phyloP scores from a whole-genome alignment of 2,329 filamentous ascomycete genomes.

The Penicillium olsonii region DNA sequence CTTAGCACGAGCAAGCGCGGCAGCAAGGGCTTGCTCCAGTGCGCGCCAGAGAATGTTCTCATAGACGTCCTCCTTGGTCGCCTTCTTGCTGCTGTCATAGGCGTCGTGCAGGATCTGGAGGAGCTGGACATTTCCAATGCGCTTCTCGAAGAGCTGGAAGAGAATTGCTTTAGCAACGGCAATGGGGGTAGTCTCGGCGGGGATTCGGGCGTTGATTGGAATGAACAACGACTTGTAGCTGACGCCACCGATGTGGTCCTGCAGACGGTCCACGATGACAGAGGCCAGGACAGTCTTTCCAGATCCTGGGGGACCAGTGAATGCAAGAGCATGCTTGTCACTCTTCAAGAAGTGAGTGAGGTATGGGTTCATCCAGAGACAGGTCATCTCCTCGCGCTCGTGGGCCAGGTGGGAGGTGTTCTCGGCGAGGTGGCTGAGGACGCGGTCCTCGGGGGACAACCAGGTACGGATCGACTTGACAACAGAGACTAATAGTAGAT shows the following conservation, averaged over 20 bases:
- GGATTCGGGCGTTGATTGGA: slow-evolving; percentile 39
- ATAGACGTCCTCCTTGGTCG: slow-evolving; percentile 29
- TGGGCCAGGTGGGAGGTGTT: slow-evolving; percentile 45
- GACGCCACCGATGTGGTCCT: slow-evolving; percentile 39
- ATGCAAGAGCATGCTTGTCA: slow-evolving; percentile 45
- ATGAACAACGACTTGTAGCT: slow-evolving; percentile 38
- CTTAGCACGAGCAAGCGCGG: slow-evolving; percentile 32
- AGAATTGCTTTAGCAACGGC: slow-evolving; percentile 40
- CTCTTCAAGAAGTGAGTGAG: slow-evolving; percentile 53
- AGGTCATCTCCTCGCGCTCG: slow-evolving; percentile 54
- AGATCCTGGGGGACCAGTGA: slow-evolving; percentile 45
- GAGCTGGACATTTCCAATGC: slow-evolving; percentile 43
- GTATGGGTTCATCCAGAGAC: slow-evolving; percentile 55
- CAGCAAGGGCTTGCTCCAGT: slow-evolving; percentile 30
- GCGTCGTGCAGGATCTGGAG: slow-evolving; percentile 38
- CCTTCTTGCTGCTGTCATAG: slow-evolving; percentile 27
- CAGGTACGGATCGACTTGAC: slow-evolving; percentile 38
- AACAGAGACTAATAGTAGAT: slow-evolving; percentile 24
- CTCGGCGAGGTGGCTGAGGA: slow-evolving; percentile 46
- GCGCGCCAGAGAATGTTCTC: slow-evolving; percentile 41
- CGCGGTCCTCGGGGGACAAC: slow-evolving; percentile 50
- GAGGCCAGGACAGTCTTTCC: slow-evolving; percentile 43
- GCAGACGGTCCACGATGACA: slow-evolving; percentile 42
- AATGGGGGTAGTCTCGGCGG: slow-evolving; percentile 31
- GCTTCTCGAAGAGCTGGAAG: slow-evolving; percentile 39